Conservation (phyloP, 2,329 filamentous ascomycete genomes). For the Venturia aucupariae region DNA sequence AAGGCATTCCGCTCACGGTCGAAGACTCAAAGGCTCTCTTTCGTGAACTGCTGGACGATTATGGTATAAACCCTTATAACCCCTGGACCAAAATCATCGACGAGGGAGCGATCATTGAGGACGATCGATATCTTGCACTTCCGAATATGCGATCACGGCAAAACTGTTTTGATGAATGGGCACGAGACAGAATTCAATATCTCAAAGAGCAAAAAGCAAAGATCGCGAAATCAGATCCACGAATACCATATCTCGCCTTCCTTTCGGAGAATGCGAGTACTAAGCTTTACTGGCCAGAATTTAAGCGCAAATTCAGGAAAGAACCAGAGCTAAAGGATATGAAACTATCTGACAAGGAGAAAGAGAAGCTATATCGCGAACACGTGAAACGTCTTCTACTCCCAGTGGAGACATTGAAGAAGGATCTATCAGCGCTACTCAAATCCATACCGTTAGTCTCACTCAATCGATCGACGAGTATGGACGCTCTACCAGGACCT, state of each 20-base stretch:
- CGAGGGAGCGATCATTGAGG: constrained; percentile 71
- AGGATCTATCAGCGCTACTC: constrained; percentile 58
- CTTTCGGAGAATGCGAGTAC: constrained; percentile 73
- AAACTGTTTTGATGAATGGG: constrained; percentile 80
- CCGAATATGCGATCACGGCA: constrained; percentile 71
- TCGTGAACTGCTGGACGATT: constrained; percentile 77
- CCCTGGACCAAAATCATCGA: constrained; percentile 88
- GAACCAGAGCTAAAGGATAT: constrained; percentile 71
- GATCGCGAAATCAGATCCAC: constrained; percentile 73
- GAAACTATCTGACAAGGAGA: constrained; percentile 52
- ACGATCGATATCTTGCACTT: constrained; percentile 77
- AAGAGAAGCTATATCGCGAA: constrained; percentile 72
- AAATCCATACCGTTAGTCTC: constrained; percentile 48
- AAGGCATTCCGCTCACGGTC: constrained; percentile 60
- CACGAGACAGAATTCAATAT: constrained; percentile 61
- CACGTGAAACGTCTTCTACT: constrained; percentile 58
- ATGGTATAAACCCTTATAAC: constrained; percentile 72
- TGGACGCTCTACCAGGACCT: constrained; percentile 50
- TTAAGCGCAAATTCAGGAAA: constrained; percentile 81
- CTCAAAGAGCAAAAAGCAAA: constrained; percentile 64
- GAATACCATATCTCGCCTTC: constrained; percentile 72
- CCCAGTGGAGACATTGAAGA: constrained; percentile 55
- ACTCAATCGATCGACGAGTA: constrained; percentile 51
- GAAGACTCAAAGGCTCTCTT: constrained; percentile 72
- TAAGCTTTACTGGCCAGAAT: constrained; percentile 96